Percentiles rank a stretch among this genome's conserved stretches.
Conservation (phyloP, 1,139 yeast genomes). For the Geotrichum citri-aurantii region DNA sequence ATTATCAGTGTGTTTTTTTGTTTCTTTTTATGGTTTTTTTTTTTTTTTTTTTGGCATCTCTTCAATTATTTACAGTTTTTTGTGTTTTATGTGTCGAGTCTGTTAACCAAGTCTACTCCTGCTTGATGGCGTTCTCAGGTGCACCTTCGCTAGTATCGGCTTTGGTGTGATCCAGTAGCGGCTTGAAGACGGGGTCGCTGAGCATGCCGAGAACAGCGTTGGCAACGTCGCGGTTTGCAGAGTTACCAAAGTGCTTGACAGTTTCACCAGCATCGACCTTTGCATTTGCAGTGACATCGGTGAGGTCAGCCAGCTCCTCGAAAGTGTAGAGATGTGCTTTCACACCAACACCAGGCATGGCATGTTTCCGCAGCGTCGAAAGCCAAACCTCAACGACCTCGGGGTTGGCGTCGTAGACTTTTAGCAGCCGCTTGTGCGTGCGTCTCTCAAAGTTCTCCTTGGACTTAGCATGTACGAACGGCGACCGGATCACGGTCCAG, state of each 20-base stretch:
- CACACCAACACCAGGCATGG: slow-evolving; percentile 76
- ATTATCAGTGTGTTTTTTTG: slow-evolving; percentile 1
- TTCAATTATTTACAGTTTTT: background rate
- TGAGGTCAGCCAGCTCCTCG: slow-evolving; percentile 43
- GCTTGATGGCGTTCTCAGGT: slow-evolving; percentile 21
- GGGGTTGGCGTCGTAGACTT: slow-evolving; percentile 78
- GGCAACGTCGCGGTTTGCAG: slow-evolving; percentile 56
- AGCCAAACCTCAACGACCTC: slow-evolving; percentile 81
- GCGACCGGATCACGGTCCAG: slow-evolving; percentile 91
- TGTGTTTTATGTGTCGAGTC: background rate
- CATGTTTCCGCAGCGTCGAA: slow-evolving; percentile 70
- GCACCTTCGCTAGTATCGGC: slow-evolving; percentile 20
- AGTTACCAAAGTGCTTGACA: slow-evolving; percentile 22
- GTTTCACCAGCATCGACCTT: slow-evolving; percentile 5
- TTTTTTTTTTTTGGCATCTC: background rate
- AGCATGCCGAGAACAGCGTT: slow-evolving; percentile 68
- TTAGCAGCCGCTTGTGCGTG: slow-evolving; percentile 68
- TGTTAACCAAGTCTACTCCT: slow-evolving; percentile 11
- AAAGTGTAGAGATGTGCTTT: slow-evolving; percentile 62
- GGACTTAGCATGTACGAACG: slow-evolving; percentile 90
- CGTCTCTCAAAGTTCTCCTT: slow-evolving; percentile 91
- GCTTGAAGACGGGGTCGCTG: slow-evolving; percentile 53
- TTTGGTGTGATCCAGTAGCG: slow-evolving; percentile 23
- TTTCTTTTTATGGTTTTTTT: background rate
- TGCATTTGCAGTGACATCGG: slow-evolving; percentile 17